Base-by-base conservation (phyloP, 2,329 filamentous ascomycete genomes). In the Aphanocladium album region DNA sequence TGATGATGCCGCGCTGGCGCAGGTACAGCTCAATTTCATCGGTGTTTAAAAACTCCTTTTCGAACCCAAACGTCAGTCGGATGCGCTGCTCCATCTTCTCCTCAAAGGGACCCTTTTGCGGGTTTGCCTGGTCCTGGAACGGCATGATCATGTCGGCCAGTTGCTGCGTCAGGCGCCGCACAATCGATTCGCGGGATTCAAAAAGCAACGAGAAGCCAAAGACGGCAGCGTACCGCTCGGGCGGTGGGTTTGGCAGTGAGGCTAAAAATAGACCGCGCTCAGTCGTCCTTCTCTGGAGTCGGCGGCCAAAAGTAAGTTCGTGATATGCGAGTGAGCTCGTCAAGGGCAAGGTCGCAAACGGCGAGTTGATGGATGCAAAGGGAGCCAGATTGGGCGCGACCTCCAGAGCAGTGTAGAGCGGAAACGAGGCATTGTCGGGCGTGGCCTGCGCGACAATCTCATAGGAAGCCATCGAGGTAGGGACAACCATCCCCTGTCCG, bases 11-110 rank as follows among this genome's bases (percentile, higher is more conserved):
- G 33, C 83, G 81, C 54, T 83, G 79, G 45, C 80, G 81, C 2
- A 96, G 75, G 69, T 92, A 95, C 14, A 83, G 79, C 71, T 95
- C 89, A 0, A 92, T 86, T 70, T 95, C 91, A 62, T 90, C 82
- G 0, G 86, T 76, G 68, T 95, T 90, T 66, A 89, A 90, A 78
- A 90, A 95, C 55, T 90, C 84, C 5, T 89, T 89, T 62, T 89
- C 83, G 63, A 87, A 89, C 0, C 85, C 88, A 1, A 87, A 71
- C 43, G 79, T 80, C 64, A 83, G 80, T 21, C 75, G 75, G 65
- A 89, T 77, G 17, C 78, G 76, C 14, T 72, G 68, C 41, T 79
- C 75, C 56, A 60, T 55, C 27, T 55, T 49, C 21, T 65, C 64
- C 33, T 66, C 61, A 16, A 35, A 43, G 14, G 56, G 56, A 7